Evolutionary conservation across 352 stramenopile genomes (phyloP).

Genomic region (Globisporangium spinosum): DNA sequence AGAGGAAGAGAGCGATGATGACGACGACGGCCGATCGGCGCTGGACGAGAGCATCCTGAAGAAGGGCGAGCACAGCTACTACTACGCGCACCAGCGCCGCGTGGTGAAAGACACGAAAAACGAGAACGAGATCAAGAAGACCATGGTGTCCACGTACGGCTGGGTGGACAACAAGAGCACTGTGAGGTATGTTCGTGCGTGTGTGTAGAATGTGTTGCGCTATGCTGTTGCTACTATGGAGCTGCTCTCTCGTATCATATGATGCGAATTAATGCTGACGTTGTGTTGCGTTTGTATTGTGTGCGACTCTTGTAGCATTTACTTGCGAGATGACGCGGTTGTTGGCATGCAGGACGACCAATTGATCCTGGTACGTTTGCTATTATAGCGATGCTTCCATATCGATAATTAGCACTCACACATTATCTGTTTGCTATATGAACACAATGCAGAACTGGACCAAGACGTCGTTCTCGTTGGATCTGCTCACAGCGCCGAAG

Average conservation of each 20-base stretch:
- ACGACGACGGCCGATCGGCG: constrained; percentile 30
- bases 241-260: not conserved
- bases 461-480: constrained; percentile 68
- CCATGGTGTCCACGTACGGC: constrained; percentile 68
- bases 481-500: constrained; percentile 41
- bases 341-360: constrained; percentile 52
- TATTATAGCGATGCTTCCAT: not conserved
- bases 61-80: constrained; percentile 84
- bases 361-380: constrained; percentile 49
- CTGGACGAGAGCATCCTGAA: constrained; percentile 61
- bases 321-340: constrained; percentile 58
- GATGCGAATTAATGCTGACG: not conserved
- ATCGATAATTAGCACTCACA: not conserved
- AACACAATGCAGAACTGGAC: constrained; percentile 61
- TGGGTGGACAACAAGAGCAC: constrained; percentile 74
- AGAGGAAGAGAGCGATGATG: constrained; percentile 12
- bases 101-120: constrained; percentile 23
- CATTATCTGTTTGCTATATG: not conserved
- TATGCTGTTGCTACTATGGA: not conserved
- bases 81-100: constrained; percentile 64
- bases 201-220: not conserved
- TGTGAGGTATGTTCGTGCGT: constrained; percentile 35
- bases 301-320: constrained; percentile 46
- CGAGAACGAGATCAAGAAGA: constrained; percentile 32
- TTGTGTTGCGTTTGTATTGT: not conserved